Percentiles rank a stretch among this genome's conserved stretches.
Evolutionary conservation across 2,329 filamentous ascomycete species (phyloP).

Genomic region (Karstenula rhodostoma): DNA sequence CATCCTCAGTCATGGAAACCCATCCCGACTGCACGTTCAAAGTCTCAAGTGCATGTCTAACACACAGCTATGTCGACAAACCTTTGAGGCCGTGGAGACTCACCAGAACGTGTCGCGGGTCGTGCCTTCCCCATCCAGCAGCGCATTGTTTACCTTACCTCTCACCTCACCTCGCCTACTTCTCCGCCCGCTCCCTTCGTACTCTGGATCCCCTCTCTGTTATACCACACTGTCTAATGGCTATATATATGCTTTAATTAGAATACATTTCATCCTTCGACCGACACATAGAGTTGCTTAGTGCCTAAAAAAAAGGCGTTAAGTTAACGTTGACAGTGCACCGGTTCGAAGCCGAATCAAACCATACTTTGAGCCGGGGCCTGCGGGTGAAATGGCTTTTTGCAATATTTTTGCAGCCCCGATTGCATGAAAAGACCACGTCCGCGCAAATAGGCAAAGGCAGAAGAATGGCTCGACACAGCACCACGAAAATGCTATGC

Average conservation of each 20-base stretch:
- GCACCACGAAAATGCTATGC: too few relatives aligned
- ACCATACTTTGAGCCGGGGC: neutral
- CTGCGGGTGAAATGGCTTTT: neutral
- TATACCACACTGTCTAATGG: too few relatives aligned
- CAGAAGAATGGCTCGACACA: too few relatives aligned
- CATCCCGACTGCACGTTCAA: too few relatives aligned
- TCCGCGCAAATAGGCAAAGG: too few relatives aligned
- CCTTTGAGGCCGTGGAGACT: too few relatives aligned
- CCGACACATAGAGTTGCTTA: neutral
- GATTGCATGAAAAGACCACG: too few relatives aligned
- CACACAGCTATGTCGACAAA: too few relatives aligned
- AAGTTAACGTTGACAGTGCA: neutral
- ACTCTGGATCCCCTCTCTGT: too few relatives aligned
- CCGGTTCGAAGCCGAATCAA: neutral
- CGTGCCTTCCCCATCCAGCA: neutral
- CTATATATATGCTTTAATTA: neutral
- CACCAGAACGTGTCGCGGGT: too few relatives aligned
- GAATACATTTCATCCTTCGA: neutral
- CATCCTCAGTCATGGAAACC: neutral
- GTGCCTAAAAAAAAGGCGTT: neutral
- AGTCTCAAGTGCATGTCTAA: too few relatives aligned
- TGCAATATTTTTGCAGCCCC: neutral
- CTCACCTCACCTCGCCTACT: too few relatives aligned
- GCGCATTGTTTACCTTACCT: neutral
- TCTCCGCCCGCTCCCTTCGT: neutral